Evolutionary conservation across 352 stramenopile species (phyloP), one percentile per base, ranked within the genome.

Genomic region (Phytophthora rubi): DNA sequence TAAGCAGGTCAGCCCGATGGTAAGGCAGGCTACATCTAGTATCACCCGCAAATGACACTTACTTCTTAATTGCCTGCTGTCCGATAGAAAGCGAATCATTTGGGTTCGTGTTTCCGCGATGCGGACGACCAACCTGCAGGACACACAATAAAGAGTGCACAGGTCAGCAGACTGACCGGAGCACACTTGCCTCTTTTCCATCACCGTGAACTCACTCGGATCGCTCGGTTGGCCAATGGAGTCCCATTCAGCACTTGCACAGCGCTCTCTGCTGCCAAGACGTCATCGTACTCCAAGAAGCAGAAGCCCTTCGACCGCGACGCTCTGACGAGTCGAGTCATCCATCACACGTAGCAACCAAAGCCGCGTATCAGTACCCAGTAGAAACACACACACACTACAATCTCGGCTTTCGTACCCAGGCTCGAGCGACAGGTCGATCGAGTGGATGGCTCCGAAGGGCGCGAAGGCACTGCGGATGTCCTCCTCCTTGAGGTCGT

Each of bases 201-300:
- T 16, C 45, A 53, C 4, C 45, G 12, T 23, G 16, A 21, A 74
- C 78, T 23, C 59, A 93, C 85, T 52, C 85, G 75, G 4, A 94
- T 88, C 16, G 74, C 70, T 62, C 86, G 75, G 45, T 94, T 92
- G 26, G 84, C 77, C 39, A 94, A 62, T 7, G 77, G 64, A 7
- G 73, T 77, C 37, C 84, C 86, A 49, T 94, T 94, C 2, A 94
- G 78, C 23, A 94, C 80, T 73, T 94, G 86, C 39, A 94, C 85
- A 0, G 85, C 86, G 45, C 81, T 92, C 53, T 94, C 86, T 7
- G 86, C 86, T 39, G 86, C 86, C 53, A 94, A 62, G n/a, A 92
- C 83, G 49, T 94, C 86, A 48, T 94, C 83, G 39, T 90, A 94
- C 58, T 94, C 86, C 59, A 94, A 72, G 63, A 94, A 94, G 68